These are phyloP conservation scores for Pisolithus microcarpus DNA, from an alignment of 768 basidiomycete genomes.

Conservation along the genomic window DNA sequence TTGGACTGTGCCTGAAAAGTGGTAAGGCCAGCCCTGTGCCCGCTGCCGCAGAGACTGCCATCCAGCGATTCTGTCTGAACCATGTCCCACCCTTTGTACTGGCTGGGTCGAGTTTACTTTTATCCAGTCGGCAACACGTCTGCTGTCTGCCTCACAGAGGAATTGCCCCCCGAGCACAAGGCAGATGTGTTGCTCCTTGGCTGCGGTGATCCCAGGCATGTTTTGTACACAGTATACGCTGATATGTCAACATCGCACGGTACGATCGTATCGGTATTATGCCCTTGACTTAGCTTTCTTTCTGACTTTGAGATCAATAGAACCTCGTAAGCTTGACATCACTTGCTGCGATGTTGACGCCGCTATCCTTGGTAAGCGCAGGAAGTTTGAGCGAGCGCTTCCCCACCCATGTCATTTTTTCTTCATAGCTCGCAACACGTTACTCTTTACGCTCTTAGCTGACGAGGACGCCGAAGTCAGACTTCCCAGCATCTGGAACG, in stretches of 20 bases:
- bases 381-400: background rate
- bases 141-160: constrained; percentile 37
- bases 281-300: no score
- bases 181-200: constrained; percentile 42
- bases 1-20: no score
- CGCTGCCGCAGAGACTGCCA: no score
- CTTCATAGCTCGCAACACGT: constrained; percentile 21
- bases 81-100: constrained; percentile 39
- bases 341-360: constrained; percentile 25
- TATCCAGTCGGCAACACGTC: constrained; percentile 52
- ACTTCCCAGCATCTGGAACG: constrained; percentile 22
- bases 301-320: constrained; percentile 4
- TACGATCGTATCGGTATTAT: background rate
- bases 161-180: constrained; percentile 36
- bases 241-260: background rate
- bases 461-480: constrained; percentile 12
- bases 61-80: no score
- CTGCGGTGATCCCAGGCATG: constrained; percentile 44
- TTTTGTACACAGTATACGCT: constrained; percentile 36
- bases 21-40: no score
- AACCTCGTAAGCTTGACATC: constrained; percentile 18
- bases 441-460: constrained; percentile 23
- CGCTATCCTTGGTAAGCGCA: constrained; percentile 22
- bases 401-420: background rate
- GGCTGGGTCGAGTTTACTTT: constrained; percentile 39